Base-by-base conservation (phyloP, 345 rosid genomes). In the Kernera saxatilis region DNA sequence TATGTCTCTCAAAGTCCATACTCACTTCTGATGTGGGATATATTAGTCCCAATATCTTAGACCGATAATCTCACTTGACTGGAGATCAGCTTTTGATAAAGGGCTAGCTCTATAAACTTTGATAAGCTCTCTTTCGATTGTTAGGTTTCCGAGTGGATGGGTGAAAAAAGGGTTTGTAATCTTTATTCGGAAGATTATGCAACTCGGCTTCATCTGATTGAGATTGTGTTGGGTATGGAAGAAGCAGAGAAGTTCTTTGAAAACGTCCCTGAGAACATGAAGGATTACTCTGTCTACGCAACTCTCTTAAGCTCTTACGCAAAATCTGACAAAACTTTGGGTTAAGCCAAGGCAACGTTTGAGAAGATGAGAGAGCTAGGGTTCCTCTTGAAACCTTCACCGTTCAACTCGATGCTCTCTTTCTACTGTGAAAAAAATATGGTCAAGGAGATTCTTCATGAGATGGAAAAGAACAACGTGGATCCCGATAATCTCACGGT, bases 321-420 rank as follows among this genome's bases (percentile, higher is more conserved):
- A 0, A 62, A 62, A 62, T 62, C 53, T 0, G 40, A 44, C 13
- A 11, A 29, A 44, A 32, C 14, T 3, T 17, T 29, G 5, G 13
- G 33, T 37, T 17, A 43, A 45, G 67, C 41, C 35, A 2, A 17
- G 18, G 18, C 40, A 15, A 62, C 29, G 0, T 62, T 62, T 26
- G 8, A 44, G 40, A 62, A 62, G 27, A 61, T 43, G 67, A 61
- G 52, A 61, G 67, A 61, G 52, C 52, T 61, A 2, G 67, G 67
- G 9, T 27, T 61, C 39, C 67, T 61, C 17, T 43, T 61, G 39
- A 61, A 18, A 61, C 67, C 67, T 61, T 61, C 52, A 61, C 27
- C 52, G 7, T 43, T 61, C 52, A 61, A 29, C 26, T 17, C 36
- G 26, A 61, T 61, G 37, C 25, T 61, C 26, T 41, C 52, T 59